Evolutionary conservation across 2,329 filamentous ascomycete genomes (phyloP).

Genomic region (Cladophialophora yegresii): DNA sequence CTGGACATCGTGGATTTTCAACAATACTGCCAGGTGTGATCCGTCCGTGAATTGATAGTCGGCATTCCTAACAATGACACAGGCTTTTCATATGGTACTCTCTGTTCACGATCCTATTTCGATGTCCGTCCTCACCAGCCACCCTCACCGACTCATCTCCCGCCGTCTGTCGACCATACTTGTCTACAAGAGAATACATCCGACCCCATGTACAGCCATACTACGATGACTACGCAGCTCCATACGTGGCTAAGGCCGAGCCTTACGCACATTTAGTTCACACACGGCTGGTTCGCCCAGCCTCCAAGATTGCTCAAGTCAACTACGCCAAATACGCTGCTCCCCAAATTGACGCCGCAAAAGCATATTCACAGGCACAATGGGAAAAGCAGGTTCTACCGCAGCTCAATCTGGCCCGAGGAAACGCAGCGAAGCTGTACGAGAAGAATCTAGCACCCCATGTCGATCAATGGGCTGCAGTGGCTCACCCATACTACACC

Average conservation of each 20-base stretch:
- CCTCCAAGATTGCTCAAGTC: constrained; percentile 62
- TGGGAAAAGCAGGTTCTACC: constrained; percentile 81
- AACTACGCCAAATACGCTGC: constrained; percentile 70
- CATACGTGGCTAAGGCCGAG: constrained; percentile 73
- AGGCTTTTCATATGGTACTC: constrained; percentile 85
- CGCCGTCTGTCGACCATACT: constrained; percentile 78
- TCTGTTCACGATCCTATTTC: constrained; percentile 76
- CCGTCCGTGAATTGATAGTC: background rate
- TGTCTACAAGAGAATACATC: constrained; percentile 65
- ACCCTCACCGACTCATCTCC: constrained; percentile 71
- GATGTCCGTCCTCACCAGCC: constrained; percentile 72
- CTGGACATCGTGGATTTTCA: constrained; percentile 43
- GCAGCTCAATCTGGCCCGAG: constrained; percentile 66
- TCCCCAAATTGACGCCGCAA: constrained; percentile 68
- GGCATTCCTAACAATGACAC: constrained; percentile 17
- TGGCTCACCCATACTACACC: constrained; percentile 71
- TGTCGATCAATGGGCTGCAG: constrained; percentile 61
- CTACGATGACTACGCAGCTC: constrained; percentile 79
- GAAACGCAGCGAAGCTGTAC: constrained; percentile 66
- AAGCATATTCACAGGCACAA: constrained; percentile 66
- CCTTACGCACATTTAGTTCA: constrained; percentile 68
- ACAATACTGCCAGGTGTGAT: constrained; percentile 58
- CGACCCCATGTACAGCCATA: constrained; percentile 79
- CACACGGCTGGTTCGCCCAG: constrained; percentile 67
- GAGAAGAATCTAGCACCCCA: constrained; percentile 71